Base-by-base conservation (phyloP, 768 basidiomycete species). In the Amanita pallidorosea region DNA sequence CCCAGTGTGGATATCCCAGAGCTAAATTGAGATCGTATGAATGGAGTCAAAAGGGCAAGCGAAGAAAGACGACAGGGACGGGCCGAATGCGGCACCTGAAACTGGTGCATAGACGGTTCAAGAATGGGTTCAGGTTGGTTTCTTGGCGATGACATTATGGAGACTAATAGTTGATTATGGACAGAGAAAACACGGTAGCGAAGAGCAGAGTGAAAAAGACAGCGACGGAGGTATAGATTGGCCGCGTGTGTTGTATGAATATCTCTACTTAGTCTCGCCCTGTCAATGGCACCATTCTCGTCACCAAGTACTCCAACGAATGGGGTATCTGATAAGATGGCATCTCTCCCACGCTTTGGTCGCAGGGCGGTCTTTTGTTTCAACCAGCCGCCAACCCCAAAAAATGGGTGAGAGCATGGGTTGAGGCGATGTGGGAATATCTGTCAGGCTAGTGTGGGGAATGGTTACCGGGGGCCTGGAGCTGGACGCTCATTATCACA, bases 11-110 rank as follows among this genome's bases (percentile, higher is more conserved):
- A 52, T 98, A 92, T 74, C 96, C 96, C 41, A 73, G 91, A 51
- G 94, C 96, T 50, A 98, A 90, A 73, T 71, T 95, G 61, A 83
- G 95, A 63, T 93, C 90, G 62, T 98, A 83, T 71, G 88, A 97
- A 72, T 98, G 96, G 96, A 92, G 93, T 58, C 79, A 83, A 67
- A 99, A 99, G 81, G 96, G 96, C 49, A 97, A 98, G 83, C 86
- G 96, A 72, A 86, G 95, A 83, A 96, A 95, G 85, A 98, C 95
- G 44, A 97, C 96, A 53, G 96, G 96, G 54, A 94, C 95, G 57
- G 95, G 95, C 58, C 79, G 94, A 64, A 96, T 96, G 93, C 73
- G 76, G 54, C 83, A 92, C 79, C 78, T 98, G 70, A 96, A 93
- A 78, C 69, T 76, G 48, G 95, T 98, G 38, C 83, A 86, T 61